Evolutionary conservation across 495 filamentous ascomycete species (phyloP), one percentile per base, ranked within the genome.

Genomic region (Annulohypoxylon maeteangense): DNA sequence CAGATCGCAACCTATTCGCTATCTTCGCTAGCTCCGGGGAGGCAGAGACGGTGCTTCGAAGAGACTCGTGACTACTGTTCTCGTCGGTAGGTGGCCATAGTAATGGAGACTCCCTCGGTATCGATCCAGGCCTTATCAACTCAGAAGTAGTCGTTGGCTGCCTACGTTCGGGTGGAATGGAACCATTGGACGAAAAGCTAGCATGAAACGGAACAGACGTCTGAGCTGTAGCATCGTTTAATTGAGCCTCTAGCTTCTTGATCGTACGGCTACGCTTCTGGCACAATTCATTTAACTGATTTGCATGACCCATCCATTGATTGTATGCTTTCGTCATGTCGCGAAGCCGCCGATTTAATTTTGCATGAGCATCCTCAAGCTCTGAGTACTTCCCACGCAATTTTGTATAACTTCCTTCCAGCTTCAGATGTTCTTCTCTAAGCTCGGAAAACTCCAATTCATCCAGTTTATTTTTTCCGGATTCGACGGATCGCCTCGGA

Each of bases 361-460:
- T 54, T 27, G 51, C 11, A 79, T 72, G 67, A 81, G 84, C 69
- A 67, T 78, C 60, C 80, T 87, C 60, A 29, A 77, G 65, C 56
- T 72, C 66, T 18, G 38, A 38, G 42, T 67, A 78, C 20, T 71
- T 79, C 31, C 54, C 53, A 53, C 74, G 45, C 29, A 81, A 18
- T 6, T 67, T 68, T 11, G 62, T 51, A 40, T 78, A 76, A 1
- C 61, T 72, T 34, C 74, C 68, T 2, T 58, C 55, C 0, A 82
- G 63, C 14, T 76, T 81, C 10, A 45, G 40, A 57, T 76, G 78
- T 25, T 78, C 72, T 22, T 65, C 74, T 47, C 77, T 74, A 11
- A 77, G 75, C 23, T 75, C 69, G n/a, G 75, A 58, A 25, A 64
- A 32, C 6, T 62, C 32, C 16, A 76, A 6, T 3, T 40, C 62